Base-by-base conservation (phyloP, 2,329 filamentous ascomycete genomes). In the Onygena corvina region DNA sequence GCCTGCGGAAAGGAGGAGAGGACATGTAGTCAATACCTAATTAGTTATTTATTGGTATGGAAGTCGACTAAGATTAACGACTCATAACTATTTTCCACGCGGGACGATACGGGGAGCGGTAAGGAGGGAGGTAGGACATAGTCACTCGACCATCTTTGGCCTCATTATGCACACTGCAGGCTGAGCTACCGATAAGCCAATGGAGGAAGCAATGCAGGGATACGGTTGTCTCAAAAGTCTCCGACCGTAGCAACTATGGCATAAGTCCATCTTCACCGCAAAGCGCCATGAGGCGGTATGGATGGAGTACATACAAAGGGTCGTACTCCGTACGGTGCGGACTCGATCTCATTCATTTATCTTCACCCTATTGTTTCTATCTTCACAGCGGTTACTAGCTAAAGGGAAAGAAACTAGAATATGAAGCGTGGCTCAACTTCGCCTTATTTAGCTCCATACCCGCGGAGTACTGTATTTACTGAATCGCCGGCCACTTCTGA, bases 61-160 rank as follows among this genome's bases (percentile, higher is more conserved):
- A 3, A 40, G 3, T 18, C n/a, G 11, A 40, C n/a, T 21, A 12
- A 23, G 4, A 25, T 11, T n/a, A 18, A 25, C 7, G 16, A 20
- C 7, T 9, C 20, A 40, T 40, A n/a, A 9, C n/a, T 40, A 8
- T 40, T 23, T 40, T 12, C 20, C 25, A 40, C 36, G 7, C 36
- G 1, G 16, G 34, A 40, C 2, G n/a, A n/a, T n/a, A n/a, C n/a
- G 36, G 36, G 25, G 25, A 23, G 25, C 25, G 25, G 11, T 11
- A 11, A 29, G 27, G 11, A 20, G 36, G 36, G 36, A 40, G 36
- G 36, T 40, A 40, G 36, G 36, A 40, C 36, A 40, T 23, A 21
- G 36, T 40, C 36, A 40, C 20, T 40, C 36, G 36, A 40, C 36
- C 20, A 40, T 40, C 18, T 40, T 40, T 40, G 21, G 25, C 21